Base-by-base conservation (phyloP, 495 filamentous ascomycete species). In the Hypoxylon trugodes region DNA sequence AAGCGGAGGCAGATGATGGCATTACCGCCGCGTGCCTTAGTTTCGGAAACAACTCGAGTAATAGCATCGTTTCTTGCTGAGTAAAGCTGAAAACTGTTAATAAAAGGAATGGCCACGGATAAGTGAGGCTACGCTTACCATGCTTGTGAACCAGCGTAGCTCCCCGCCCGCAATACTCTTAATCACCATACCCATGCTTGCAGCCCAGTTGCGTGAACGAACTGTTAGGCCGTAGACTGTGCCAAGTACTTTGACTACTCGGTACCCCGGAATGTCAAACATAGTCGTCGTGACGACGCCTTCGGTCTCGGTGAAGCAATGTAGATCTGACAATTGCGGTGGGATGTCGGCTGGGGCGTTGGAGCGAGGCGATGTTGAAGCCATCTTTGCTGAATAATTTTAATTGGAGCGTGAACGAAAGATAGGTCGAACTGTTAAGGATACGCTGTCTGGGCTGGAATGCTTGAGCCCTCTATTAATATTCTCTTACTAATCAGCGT, bases 231-330 rank as follows among this genome's bases (percentile, higher is more conserved):
- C 84, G 73, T 85, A 87, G 32, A 87, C 76, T 13, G 82, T 79
- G 47, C 84, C 84, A 7, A 87, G 78, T n/a, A 84, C 76, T n/a
- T 73, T 73, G 18, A 79, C 77, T 22, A 86, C 75, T 48, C 82
- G 83, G 74, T 86, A 85, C 15, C 82, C 84, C 0, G 84, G 85
- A 1, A 87, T 61, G 60, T 87, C 78, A 65, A 65, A 65, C 68
- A 71, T 71, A 25, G 65, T 87, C 3, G 81, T 79, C 4, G 81
- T 86, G 56, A 86, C 79, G 35, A 86, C 76, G 36, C 84, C 83
- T 40, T 84, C 76, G 22, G 85, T 86, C 46, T 87, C 84, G 62
- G 79, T 81, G 80, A 85, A 87, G 75, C 82, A 86, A 71, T 79
- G 76, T 2, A 79, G 71, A 52, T 80, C 77, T 7, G 73, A 72